Base-by-base conservation (phyloP, 805 yeast genomes). In the Ogataea methanolica region DNA sequence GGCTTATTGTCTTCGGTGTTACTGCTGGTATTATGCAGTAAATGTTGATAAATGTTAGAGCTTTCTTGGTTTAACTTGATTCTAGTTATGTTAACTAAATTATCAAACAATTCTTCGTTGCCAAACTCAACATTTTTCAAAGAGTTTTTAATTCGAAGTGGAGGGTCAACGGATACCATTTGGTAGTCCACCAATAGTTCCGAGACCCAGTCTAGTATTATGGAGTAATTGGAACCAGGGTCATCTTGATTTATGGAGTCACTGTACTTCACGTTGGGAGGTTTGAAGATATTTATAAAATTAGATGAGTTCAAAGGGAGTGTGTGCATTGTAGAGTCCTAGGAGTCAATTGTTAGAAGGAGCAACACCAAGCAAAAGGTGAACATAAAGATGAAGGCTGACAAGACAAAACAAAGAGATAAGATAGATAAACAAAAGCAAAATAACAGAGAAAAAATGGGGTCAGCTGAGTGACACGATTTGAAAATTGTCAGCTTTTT, bases 191-290 rank as follows among this genome's bases (percentile, higher is more conserved):
- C 35, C 4, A 59, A 41, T 22, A 52, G 40, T 38, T 60, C 61
- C 3, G 53, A 44, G 15, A 57, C 31, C 68, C 68, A 63, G 36
- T 63, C 64, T 15, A 63, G 22, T 3, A 61, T 42, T 31, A 51
- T 39, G 0, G 54, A 51, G 11, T 41, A 43, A 39, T 61, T 56
- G 1, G 65, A 57, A 17, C 59, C 51, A 6, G 62, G 61, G 40
- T 60, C 62, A 4, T 58, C 59, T 14, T 52, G 56, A 16, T 55
- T 55, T 15, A 43, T 19, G 2, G 42, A 31, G 23, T 17, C 11
- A 11, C 31, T 26, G 31, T 41, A 43, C 16, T 44, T 46, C 14
- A 44, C 36, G 1, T 29, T 17, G 7, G 52, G 43, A 2, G 57
- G 50, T 21, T 39, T 36, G 49, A 55, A 55, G 14, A 55, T 56